A percentile compares a stretch with the other conserved stretches of the same genome.
phyloP scores from a whole-genome alignment of 2,329 filamentous ascomycete genomes.

The Neoscytalidium dimidiatum region DNA sequence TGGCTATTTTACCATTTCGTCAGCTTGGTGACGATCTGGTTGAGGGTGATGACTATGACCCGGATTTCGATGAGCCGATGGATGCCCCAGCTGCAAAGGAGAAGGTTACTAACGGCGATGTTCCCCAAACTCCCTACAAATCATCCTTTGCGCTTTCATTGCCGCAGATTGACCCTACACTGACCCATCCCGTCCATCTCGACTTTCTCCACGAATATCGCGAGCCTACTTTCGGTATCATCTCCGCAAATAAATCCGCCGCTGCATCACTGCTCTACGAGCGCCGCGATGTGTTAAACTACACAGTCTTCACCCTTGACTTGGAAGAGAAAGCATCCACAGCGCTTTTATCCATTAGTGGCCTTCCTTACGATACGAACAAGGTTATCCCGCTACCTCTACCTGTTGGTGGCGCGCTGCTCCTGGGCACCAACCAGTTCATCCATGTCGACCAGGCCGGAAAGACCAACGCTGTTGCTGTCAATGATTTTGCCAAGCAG shows the following conservation, averaged over 20 bases:
- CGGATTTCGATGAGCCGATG: slow-evolving; percentile 67
- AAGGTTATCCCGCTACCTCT: slow-evolving; percentile 79
- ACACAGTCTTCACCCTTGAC: slow-evolving; percentile 94
- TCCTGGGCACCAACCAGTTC: slow-evolving; percentile 86
- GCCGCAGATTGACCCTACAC: slow-evolving; percentile 80
- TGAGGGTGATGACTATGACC: slow-evolving; percentile 83
- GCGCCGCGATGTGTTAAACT: slow-evolving; percentile 81
- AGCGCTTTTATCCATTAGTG: slow-evolving; percentile 81
- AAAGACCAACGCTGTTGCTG: slow-evolving; percentile 86
- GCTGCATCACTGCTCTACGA: slow-evolving; percentile 74
- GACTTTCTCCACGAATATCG: slow-evolving; percentile 95
- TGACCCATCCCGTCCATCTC: slow-evolving; percentile 88
- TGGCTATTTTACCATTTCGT: slow-evolving; percentile 92
- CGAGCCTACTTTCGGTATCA: slow-evolving; percentile 93
- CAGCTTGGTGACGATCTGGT: slow-evolving; percentile 84
- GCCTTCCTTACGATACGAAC: slow-evolving; percentile 84
- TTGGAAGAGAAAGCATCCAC: slow-evolving; percentile 92
- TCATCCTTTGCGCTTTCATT: slow-evolving; percentile 92
- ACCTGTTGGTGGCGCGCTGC: slow-evolving; percentile 83
- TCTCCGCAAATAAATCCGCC: slow-evolving; percentile 74
- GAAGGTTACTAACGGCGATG: slow-evolving; percentile 33
- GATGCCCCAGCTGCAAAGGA: slow-evolving; percentile 31
- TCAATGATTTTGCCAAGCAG: slow-evolving; percentile 86
- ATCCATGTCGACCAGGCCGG: slow-evolving; percentile 96
- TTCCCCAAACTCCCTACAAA: slow-evolving; percentile 69